Conservation (phyloP, 148 eudicot species). For the Bassia scoparia region DNA sequence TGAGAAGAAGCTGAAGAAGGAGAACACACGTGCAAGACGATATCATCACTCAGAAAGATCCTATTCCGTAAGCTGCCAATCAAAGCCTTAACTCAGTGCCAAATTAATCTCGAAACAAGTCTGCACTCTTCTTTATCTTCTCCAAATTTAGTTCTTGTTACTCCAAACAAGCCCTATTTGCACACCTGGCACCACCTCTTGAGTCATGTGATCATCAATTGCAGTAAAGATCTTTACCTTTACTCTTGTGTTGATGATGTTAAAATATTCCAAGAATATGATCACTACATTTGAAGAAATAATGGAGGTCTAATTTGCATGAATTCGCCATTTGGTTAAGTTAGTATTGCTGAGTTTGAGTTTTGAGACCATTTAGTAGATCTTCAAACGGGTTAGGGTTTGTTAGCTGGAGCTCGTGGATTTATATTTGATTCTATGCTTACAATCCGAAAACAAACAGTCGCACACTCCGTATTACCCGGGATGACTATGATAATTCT, state of each 20-base stretch:
- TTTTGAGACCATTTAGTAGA: background rate
- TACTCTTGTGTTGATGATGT: background rate
- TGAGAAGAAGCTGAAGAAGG: no score
- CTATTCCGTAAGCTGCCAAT: no score
- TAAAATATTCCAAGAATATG: background rate
- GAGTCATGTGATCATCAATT: background rate
- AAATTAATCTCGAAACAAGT: no score
- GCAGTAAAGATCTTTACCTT: background rate
- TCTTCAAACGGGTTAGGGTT: conserved; percentile 1
- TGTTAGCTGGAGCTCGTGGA: background rate
- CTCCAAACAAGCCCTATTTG: background rate
- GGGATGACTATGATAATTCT: no score
- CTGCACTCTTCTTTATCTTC: no score
- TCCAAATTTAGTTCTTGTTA: background rate
- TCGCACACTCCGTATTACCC: no score
- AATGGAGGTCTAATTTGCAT: no score
- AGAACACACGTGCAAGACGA: no score
- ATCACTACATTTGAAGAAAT: background rate
- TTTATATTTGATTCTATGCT: background rate
- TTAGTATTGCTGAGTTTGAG: background rate
- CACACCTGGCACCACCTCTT: background rate
- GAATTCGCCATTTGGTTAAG: no score
- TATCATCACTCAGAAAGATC: no score
- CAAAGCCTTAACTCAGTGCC: no score
- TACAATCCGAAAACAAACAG: background rate